Percentiles rank a stretch among this genome's conserved stretches.
Evolutionary conservation across 305 asterid genomes (phyloP).

Genomic region (Petunia hybrid): DNA sequence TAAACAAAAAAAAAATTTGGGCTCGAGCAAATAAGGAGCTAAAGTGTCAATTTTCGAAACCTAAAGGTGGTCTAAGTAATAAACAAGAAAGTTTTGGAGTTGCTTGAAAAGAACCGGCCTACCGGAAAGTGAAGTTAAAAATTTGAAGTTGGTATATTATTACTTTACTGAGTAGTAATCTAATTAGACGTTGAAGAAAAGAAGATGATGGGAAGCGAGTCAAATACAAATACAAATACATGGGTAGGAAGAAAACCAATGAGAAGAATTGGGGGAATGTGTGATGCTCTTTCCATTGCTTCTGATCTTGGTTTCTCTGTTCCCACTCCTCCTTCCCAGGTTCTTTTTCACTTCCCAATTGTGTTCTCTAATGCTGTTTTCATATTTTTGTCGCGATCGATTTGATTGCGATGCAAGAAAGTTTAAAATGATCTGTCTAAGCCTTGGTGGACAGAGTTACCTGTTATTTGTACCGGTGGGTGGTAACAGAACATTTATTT

Average conservation of each 20-base stretch:
- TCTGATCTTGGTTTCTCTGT: conserved; percentile 89
- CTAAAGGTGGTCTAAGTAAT: no score
- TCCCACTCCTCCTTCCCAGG: conserved; percentile 82
- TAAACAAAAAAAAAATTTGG: no score
- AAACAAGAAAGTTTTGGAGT: no score
- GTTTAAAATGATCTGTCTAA: not conserved
- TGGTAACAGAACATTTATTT: no score
- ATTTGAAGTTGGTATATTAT: conserved; percentile 2
- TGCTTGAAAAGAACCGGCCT: not conserved
- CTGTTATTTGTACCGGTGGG: no score
- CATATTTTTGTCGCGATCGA: not conserved
- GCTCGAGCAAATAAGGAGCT: no score
- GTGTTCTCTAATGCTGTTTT: not conserved
- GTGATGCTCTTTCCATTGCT: conserved; percentile 94
- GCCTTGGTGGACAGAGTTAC: no score
- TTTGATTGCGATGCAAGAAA: not conserved
- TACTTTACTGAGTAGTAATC: no score
- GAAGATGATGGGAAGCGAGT: conserved; percentile 70
- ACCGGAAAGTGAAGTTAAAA: not conserved
- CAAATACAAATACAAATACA: conserved; percentile 36
- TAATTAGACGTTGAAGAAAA: not conserved
- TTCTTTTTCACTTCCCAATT: conserved; percentile 9
- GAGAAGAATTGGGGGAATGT: conserved; percentile 93
- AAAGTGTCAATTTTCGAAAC: no score
- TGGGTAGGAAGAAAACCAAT: conserved; percentile 95